Base-by-base conservation (phyloP, 2,329 filamentous ascomycete species). In the Botrytis sinoallii region DNA sequence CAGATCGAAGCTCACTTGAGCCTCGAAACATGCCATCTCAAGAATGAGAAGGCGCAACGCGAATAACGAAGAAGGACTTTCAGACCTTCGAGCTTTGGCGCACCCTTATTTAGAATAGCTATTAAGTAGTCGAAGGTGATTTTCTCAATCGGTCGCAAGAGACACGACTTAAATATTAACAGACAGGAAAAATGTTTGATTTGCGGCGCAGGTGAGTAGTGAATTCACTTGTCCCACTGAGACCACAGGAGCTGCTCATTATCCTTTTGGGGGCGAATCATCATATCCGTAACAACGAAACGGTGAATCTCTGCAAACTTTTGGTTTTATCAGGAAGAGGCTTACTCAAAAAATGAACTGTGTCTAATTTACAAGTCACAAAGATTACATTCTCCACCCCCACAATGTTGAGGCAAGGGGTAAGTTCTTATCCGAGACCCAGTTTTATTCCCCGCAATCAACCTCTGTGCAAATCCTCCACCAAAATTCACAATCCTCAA, bases 401-500 rank as follows among this genome's bases (percentile, higher is more conserved):
- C 25, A 42, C 25, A 20, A 57, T 57, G 8, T 55, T 32, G 12
- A 42, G 12, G 35, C n/a, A 4, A 35, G 48, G 66, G 66, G 48
- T 68, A 71, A 71, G 16, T 65, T 25, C 63, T 71, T 71, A 71
- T 40, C 69, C 69, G 57, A 48, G 8, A 25, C 69, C 69, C 57
- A 57, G n/a, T 48, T 71, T 64, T 40, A 18, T 52, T 52, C 32
- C 42, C 42, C 57, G 42, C 69, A 29, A 48, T 71, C 57, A 65
- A 71, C 42, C 32, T 64, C 68, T 25, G n/a, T 32, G 7, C 25
- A 63, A 40, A 38, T 65, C 44, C 42, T 64, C 29, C 42, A 57
- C 48, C 48, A 68, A 57, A 57, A 57, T n/a, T 29, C 20, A n/a
- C 20, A 63, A 48, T 38, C 10, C 20, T 63, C 38, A 48, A 52